Evolutionary conservation across 352 stramenopile genomes (phyloP).

Genomic region (Thalassiosira mediterranea): DNA sequence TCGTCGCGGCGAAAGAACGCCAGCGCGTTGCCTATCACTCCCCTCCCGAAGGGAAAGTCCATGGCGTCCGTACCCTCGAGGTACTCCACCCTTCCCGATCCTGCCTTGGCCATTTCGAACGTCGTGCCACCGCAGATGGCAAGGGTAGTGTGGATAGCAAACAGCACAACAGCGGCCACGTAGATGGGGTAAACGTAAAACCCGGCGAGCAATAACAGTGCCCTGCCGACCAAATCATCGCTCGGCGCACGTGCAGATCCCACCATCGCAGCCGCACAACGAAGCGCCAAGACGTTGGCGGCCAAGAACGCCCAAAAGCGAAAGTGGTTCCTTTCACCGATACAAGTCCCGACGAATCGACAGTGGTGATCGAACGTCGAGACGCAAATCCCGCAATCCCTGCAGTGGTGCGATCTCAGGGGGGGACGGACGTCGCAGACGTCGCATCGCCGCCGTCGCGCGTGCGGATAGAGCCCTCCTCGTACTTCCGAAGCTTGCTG

Average conservation of each 20-base stretch:
- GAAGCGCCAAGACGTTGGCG: slow-evolving; percentile 48
- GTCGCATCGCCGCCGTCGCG: slow-evolving; percentile 57
- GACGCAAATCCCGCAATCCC: slow-evolving; percentile 85
- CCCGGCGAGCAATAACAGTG: slow-evolving; percentile 14
- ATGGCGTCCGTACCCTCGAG: slow-evolving; percentile 78
- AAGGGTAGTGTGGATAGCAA: slow-evolving; percentile 71
- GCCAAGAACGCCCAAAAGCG: slow-evolving; percentile 82
- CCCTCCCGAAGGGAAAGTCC: slow-evolving; percentile 84
- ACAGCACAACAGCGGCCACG: slow-evolving; percentile 44
- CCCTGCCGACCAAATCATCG: slow-evolving; percentile 7
- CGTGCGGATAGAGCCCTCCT: slow-evolving; percentile 26
- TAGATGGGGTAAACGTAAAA: slow-evolving; percentile 68
- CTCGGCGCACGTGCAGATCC: background rate
- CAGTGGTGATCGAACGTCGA: slow-evolving; percentile 93
- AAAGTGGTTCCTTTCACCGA: slow-evolving; percentile 90
- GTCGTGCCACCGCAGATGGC: slow-evolving; percentile 83
- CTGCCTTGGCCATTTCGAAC: slow-evolving; percentile 81
- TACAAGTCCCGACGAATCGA: slow-evolving; percentile 87
- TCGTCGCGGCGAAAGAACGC: slow-evolving; percentile 63
- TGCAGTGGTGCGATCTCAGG: slow-evolving; percentile 88
- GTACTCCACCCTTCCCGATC: slow-evolving; percentile 79
- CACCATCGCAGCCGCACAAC: slow-evolving; percentile 43
- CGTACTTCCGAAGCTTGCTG: background rate
- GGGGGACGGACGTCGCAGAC: slow-evolving; percentile 70
- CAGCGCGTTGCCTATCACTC: slow-evolving; percentile 50